phyloP scores from a whole-genome alignment of 345 rosid genomes.

The Citrus inodora region DNA sequence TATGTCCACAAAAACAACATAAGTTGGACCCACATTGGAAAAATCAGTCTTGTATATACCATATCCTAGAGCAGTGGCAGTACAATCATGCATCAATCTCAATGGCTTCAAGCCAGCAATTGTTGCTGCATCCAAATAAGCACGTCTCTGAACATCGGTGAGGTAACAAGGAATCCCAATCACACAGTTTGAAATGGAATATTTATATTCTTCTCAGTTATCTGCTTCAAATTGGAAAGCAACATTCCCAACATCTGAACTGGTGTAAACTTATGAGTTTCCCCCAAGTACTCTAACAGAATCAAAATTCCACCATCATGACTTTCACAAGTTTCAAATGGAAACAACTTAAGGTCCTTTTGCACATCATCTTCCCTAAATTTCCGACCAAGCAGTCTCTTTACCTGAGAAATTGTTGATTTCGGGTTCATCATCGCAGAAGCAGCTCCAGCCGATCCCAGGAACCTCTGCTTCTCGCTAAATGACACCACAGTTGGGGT shows the following conservation, averaged over 20 bases:
- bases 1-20: conserved; percentile 52
- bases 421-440: conserved; percentile 74
- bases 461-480: conserved; percentile 79
- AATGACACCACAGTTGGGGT: conserved; percentile 71
- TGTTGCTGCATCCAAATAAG: conserved; percentile 54
- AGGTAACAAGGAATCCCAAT: conserved; percentile 67
- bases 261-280: conserved; percentile 40
- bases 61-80: conserved; percentile 68
- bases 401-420: conserved; percentile 66
- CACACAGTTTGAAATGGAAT: conserved; percentile 47
- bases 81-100: conserved; percentile 64
- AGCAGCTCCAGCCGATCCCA: conserved; percentile 81
- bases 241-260: conserved; percentile 63
- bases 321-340: conserved; percentile 43
- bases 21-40: conserved; percentile 34
- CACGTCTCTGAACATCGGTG: conserved; percentile 54
- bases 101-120: conserved; percentile 63
- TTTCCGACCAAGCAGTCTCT: conserved; percentile 56
- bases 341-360: conserved; percentile 49
- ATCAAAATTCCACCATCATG: conserved; percentile 53
- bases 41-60: conserved; percentile 66
- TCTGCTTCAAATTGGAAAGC: conserved; percentile 61
- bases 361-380: conserved; percentile 49
- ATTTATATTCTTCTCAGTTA: conserved; percentile 46
- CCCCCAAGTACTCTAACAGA: conserved; percentile 46